Evolutionary conservation across 345 rosid genomes (phyloP).

Genomic region (Citrus reticulata): DNA sequence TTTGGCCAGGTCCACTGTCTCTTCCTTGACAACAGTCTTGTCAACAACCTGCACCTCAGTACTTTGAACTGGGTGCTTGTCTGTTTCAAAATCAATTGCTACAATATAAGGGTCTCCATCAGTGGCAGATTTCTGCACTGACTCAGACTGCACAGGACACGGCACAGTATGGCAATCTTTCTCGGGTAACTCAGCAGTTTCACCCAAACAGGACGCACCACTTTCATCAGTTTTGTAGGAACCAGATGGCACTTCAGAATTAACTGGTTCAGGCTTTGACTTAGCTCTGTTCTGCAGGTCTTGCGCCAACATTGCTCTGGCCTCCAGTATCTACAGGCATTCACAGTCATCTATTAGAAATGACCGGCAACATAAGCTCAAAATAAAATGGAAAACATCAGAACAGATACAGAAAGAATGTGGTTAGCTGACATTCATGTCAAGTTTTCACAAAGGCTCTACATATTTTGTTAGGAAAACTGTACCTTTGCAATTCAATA

Average conservation of each 20-base stretch:
- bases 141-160: slow-evolving; percentile 36
- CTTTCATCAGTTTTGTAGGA: slow-evolving; percentile 21
- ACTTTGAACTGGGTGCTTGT: slow-evolving; percentile 47
- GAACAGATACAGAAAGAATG: not conserved
- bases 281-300: slow-evolving; percentile 39
- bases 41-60: slow-evolving; percentile 53
- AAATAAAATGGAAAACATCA: not conserved
- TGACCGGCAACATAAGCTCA: not conserved
- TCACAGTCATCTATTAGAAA: slow-evolving; percentile 1
- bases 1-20: slow-evolving; percentile 27
- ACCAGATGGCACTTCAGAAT: slow-evolving; percentile 16
- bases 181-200: slow-evolving; percentile 20
- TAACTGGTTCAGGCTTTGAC: slow-evolving; percentile 20
- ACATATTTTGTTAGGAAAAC: not conserved
- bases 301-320: slow-evolving; percentile 69
- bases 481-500: not conserved
- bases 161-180: slow-evolving; percentile 41
- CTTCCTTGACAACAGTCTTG: slow-evolving; percentile 70
- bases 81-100: slow-evolving; percentile 40
- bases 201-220: slow-evolving; percentile 19
- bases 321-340: slow-evolving; percentile 67
- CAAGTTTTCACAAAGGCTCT: not conserved
- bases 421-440: not conserved
- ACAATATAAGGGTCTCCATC: slow-evolving; percentile 33
- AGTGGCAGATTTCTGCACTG: slow-evolving; percentile 34